Conservation (phyloP, 139 green algal species). For the Chlorella vulgaris region DNA sequence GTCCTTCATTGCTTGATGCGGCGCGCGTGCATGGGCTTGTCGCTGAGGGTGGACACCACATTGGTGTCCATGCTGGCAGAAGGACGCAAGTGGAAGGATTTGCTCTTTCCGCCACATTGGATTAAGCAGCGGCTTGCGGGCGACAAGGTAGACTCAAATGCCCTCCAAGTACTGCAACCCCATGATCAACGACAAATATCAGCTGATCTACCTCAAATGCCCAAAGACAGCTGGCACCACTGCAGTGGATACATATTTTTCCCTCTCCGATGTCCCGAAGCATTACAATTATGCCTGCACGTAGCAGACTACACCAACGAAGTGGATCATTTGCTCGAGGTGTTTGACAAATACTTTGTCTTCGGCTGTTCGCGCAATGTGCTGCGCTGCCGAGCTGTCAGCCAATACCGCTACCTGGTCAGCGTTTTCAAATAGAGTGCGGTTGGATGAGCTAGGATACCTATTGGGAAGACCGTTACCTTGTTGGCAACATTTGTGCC, state of each 20-base stretch:
- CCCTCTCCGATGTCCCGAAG: neutral
- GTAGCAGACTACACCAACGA: neutral
- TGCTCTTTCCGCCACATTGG: neutral
- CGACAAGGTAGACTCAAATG: too few relatives aligned
- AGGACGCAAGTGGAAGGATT: neutral
- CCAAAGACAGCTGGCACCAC: neutral
- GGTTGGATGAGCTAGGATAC: neutral
- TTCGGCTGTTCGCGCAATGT: neutral
- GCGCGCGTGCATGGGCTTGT: neutral
- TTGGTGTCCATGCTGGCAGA: neutral
- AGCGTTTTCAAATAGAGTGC: neutral
- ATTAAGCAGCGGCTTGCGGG: constrained; percentile 1
- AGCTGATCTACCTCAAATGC: neutral
- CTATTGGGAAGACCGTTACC: neutral
- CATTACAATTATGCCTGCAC: neutral
- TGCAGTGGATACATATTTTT: neutral
- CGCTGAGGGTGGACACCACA: neutral
- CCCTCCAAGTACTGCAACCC: neutral
- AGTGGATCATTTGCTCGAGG: neutral
- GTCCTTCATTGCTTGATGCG: neutral
- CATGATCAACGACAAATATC: neutral
- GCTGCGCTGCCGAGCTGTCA: neutral
- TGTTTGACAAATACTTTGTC: constrained; percentile 1
- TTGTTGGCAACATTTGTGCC: constrained; percentile 9
- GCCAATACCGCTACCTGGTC: neutral